A percentile compares a stretch with the other conserved stretches of the same genome.
Evolutionary conservation across 257 asterid species (phyloP).

Genomic region (Solanum microdontum): DNA sequence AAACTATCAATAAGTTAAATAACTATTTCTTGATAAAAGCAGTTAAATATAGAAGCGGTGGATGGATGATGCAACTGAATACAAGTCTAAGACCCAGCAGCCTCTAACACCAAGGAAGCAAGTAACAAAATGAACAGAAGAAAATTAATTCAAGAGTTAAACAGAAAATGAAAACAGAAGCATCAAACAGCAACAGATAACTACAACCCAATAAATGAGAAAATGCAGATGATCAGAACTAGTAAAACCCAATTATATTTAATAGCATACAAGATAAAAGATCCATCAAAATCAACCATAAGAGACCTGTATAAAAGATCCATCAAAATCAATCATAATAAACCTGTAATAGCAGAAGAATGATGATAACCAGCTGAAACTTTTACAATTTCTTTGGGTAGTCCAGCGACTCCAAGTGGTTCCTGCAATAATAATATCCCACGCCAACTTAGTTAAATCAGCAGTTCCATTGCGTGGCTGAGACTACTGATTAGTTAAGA

Average conservation of each 20-base stretch:
- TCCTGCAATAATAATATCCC: constrained; percentile 35
- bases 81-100: neutral
- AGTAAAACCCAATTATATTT: neutral
- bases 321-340: neutral
- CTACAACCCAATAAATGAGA: neutral
- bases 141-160: neutral
- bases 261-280: neutral
- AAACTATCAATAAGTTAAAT: neutral
- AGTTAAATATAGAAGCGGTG: neutral
- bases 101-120: neutral
- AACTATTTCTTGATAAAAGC: neutral
- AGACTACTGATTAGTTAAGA: neutral
- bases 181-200: neutral
- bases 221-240: neutral
- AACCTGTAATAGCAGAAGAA: constrained; percentile 94
- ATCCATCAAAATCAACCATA: neutral
- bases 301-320: constrained; percentile 40
- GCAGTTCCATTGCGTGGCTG: neutral
- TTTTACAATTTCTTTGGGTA: constrained; percentile 40
- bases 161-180: neutral
- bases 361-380: constrained; percentile 94
- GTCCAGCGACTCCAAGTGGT: constrained; percentile 52
- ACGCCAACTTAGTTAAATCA: neutral
- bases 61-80: neutral
- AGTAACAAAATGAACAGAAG: neutral